Conservation (phyloP, 2,329 filamentous ascomycete genomes). For the Fusarium acutatum region DNA sequence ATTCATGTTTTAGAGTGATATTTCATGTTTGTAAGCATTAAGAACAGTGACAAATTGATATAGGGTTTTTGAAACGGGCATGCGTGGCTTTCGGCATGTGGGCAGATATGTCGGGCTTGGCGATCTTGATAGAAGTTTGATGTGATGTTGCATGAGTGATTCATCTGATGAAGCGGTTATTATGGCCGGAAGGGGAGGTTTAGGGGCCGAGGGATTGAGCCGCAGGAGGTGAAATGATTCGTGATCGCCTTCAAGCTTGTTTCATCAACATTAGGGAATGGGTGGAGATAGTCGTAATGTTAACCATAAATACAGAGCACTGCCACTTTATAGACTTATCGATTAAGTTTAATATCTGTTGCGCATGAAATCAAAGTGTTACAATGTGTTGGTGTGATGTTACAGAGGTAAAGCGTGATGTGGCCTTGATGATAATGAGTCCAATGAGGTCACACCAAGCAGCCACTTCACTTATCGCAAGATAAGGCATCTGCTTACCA, state of each 20-base stretch:
- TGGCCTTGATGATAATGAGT: neutral
- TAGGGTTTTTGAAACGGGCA: neutral
- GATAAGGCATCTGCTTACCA: neutral
- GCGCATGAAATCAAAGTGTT: neutral
- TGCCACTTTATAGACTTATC: neutral
- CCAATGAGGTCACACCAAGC: neutral
- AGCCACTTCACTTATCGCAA: neutral
- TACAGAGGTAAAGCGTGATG: neutral
- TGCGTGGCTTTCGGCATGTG: conserved; percentile 1
- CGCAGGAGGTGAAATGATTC: neutral
- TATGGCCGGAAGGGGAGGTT: neutral
- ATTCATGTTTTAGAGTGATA: neutral
- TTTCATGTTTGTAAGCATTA: neutral
- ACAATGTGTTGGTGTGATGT: neutral
- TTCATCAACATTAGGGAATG: neutral
- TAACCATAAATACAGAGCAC: neutral
- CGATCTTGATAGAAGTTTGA: neutral
- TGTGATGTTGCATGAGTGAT: neutral
- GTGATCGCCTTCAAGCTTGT: neutral
- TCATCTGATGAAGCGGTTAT: neutral
- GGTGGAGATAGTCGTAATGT: neutral
- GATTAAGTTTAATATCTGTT: neutral
- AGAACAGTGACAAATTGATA: neutral
- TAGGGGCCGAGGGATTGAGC: neutral
- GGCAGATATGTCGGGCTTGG: conserved; percentile 1